Evolutionary conservation across 345 rosid genomes (phyloP), one percentile per base, ranked within the genome.

Genomic region (Raphanus raphanistrum): DNA sequence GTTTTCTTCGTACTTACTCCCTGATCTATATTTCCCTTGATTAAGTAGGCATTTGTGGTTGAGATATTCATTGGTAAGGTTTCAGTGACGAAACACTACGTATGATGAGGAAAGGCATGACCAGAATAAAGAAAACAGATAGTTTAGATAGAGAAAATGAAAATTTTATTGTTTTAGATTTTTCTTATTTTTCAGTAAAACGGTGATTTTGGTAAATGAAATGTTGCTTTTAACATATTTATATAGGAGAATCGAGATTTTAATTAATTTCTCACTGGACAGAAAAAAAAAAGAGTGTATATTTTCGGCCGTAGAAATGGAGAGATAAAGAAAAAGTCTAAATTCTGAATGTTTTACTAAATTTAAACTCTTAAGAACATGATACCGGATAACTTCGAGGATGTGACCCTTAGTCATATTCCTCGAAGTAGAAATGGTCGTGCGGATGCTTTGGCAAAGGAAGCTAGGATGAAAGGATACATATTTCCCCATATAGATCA

Each of bases 311-410:
- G 60, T 9, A 31, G 35, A 70, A 35, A 31, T 9, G 73, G 74
- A 57, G 54, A 28, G 26, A 32, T 35, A 6, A 58, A 35, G 74
- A 70, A 70, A 58, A 57, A 35, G 65, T 70, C 74, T 21, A 70
- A 11, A 38, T 12, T 33, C 0, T 4, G 15, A 70, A 36, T 45
- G 50, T 17, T 70, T 3, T 50, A 29, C 11, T 11, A 27, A 4
- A 8, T 59, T 4, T 26, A 27, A 50, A n/a, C 55, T 50, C 55
- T 13, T 50, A 50, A n/a, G 6, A 50, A 50, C 16, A 5, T 45
- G 52, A 21, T 21, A 21, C 21, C 21, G 21, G 21, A 21, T 21
- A 21, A 21, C 21, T 21, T 21, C 21, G 21, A 21, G 21, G 21
- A 21, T 21, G 21, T 21, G 21, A 21, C 21, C 21, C 21, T 21